Evolutionary conservation across 1,284 basidiomycete species (phyloP).

Genomic region (Cronartium quercuum): DNA sequence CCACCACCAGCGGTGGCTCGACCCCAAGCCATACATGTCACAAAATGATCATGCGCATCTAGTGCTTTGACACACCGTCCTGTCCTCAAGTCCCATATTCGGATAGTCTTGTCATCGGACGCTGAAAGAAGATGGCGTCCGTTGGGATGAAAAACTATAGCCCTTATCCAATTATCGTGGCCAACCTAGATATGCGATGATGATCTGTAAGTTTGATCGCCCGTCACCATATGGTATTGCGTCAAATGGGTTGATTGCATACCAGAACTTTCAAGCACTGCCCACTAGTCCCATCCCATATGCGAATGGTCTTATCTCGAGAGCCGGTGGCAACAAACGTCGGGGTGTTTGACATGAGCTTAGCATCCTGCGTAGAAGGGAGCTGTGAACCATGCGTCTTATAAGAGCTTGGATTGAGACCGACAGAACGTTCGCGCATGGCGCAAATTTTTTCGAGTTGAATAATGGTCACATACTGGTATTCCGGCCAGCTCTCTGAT

Average conservation of each 20-base stretch:
- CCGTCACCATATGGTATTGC: neutral
- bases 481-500: constrained; percentile 71
- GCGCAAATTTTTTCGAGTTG: neutral
- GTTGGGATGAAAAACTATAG: constrained; percentile 72
- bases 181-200: constrained; percentile 1
- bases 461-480: constrained; percentile 45
- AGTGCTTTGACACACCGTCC: constrained; percentile 74
- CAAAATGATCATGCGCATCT: constrained; percentile 79
- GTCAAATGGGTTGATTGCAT: neutral
- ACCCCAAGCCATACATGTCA: constrained; percentile 74
- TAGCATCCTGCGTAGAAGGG: constrained; percentile 5
- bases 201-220: constrained; percentile 6
- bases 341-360: neutral
- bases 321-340: constrained; percentile 71
- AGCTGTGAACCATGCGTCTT: neutral
- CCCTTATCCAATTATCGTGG: constrained; percentile 79
- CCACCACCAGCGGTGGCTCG: constrained; percentile 53
- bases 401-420: neutral
- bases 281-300: constrained; percentile 76
- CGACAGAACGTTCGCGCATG: neutral
- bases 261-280: constrained; percentile 65
- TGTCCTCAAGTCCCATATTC: constrained; percentile 76
- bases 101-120: constrained; percentile 82
- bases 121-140: constrained; percentile 80
- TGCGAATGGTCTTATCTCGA: constrained; percentile 76